Base-by-base conservation (phyloP, 2,329 filamentous ascomycete species). In the Colletotrichum caudatum region DNA sequence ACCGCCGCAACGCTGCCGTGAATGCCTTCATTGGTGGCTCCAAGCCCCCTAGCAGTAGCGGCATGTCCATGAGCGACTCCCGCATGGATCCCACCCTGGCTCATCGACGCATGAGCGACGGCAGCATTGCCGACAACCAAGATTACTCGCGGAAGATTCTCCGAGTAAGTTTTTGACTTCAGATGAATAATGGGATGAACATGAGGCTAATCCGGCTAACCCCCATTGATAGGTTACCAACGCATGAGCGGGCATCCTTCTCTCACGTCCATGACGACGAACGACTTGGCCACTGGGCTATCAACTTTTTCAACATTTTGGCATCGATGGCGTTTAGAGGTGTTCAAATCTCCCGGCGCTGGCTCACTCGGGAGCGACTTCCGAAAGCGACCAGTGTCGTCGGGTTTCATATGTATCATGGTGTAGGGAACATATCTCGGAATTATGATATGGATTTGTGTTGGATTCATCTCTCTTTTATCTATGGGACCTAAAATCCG, bases 141-240 rank as follows among this genome's bases (percentile, higher is more conserved):
- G 95, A 98, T 81, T 98, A 97, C 84, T 98, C 95, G 74, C 91
- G 95, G 84, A 93, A 93, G 84, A 98, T 98, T 82, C 89, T 98
- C 79, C 93, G 97, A 90, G 95, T 97, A 88, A 75, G 89, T 84
- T n/a, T 2, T 11, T 48, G n/a, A 48, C 8, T 12, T 23, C 14
- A 9, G 33, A 53, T 8, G 23, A n/a, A 23, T 51, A 5, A 26
- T 53, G 46, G 26, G n/a, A 41, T 29, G 46, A 61, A 51, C 14
- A 16, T n/a, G 9, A 63, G 26, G 60, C 60, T 63, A 63, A 63
- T 29, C 53, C 3, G 26, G 9, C 2, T 2, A 48, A 9, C n/a
- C 46, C 18, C 12, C 5, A 44, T 41, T 51, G 16, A 44, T 44
- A 89, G 87, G 88, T 89, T 72, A 89, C 87, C 81, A 89, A 90